Evolutionary conservation across 208 protist genomes (phyloP).

Genomic region (Trypanosoma lewisi): DNA sequence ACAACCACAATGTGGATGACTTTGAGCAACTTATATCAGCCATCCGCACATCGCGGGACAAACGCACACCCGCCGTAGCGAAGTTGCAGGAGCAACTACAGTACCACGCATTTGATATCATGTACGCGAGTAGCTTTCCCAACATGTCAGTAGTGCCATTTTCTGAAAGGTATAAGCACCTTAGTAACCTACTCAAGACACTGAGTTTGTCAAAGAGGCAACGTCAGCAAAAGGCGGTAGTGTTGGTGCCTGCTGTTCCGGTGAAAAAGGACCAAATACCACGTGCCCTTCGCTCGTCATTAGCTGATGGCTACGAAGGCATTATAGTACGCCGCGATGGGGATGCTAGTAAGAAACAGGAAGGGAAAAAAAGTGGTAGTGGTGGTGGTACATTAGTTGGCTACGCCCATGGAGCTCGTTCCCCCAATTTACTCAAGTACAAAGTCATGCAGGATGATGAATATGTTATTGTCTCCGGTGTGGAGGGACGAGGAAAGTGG

Average conservation of each 20-base stretch:
- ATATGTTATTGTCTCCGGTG: constrained; percentile 78
- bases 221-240: constrained; percentile 29
- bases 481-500: constrained; percentile 86
- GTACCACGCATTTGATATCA: constrained; percentile 86
- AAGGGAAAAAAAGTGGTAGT: constrained; percentile 4
- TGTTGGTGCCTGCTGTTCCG: constrained; percentile 46
- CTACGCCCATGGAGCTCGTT: constrained; percentile 83
- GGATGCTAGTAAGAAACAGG: constrained; percentile 1
- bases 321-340: constrained; percentile 76
- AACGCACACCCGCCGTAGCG: constrained; percentile 47
- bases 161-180: constrained; percentile 42
- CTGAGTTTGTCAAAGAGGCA: constrained; percentile 20
- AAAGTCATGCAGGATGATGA: constrained; percentile 89
- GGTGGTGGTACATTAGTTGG: constrained; percentile 23
- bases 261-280: constrained; percentile 38
- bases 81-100: constrained; percentile 69
- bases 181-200: constrained; percentile 30
- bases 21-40: constrained; percentile 79
- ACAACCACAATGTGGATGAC: constrained; percentile 59
- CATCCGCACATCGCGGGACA: constrained; percentile 67
- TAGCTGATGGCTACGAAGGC: constrained; percentile 80
- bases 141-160: constrained; percentile 35
- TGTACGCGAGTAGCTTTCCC: constrained; percentile 52
- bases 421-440: constrained; percentile 83
- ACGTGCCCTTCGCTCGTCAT: constrained; percentile 35